Percentiles rank a stretch among this genome's conserved stretches.
Conservation (phyloP, 768 basidiomycete species). For the Termitomyces heimii region DNA sequence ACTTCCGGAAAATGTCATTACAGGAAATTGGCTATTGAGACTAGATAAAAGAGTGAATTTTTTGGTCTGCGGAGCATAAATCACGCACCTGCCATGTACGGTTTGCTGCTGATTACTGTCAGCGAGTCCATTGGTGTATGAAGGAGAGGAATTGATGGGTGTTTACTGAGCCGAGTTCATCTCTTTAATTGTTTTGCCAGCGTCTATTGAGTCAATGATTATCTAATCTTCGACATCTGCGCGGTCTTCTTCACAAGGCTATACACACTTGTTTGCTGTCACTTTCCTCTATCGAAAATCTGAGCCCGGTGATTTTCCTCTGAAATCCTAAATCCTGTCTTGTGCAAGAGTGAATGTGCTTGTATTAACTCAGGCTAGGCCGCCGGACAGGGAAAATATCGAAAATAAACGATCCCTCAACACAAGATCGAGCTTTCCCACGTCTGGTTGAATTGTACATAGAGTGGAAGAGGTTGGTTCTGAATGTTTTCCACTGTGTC, state of each 20-base stretch:
- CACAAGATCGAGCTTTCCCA: background rate
- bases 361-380: background rate
- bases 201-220: background rate
- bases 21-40: background rate
- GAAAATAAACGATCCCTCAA: background rate
- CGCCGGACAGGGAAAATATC: background rate
- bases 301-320: background rate
- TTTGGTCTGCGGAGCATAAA: background rate
- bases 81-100: background rate
- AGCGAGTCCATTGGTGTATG: background rate
- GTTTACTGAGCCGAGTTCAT: background rate
- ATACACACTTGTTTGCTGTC: too few species aligned
- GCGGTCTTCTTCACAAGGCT: background rate
- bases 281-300: background rate
- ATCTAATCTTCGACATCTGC: background rate
- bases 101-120: background rate
- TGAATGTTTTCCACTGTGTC: too few species aligned
- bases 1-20: background rate
- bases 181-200: background rate
- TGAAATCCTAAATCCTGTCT: background rate
- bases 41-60: background rate
- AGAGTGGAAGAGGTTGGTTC: too few species aligned
- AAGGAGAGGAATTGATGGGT: background rate
- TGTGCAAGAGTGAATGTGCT: background rate
- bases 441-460: background rate